Percentiles rank a stretch among this genome's conserved stretches.
phyloP scores from a whole-genome alignment of 2,329 filamentous ascomycete genomes.

The Colletotrichum cereale region DNA sequence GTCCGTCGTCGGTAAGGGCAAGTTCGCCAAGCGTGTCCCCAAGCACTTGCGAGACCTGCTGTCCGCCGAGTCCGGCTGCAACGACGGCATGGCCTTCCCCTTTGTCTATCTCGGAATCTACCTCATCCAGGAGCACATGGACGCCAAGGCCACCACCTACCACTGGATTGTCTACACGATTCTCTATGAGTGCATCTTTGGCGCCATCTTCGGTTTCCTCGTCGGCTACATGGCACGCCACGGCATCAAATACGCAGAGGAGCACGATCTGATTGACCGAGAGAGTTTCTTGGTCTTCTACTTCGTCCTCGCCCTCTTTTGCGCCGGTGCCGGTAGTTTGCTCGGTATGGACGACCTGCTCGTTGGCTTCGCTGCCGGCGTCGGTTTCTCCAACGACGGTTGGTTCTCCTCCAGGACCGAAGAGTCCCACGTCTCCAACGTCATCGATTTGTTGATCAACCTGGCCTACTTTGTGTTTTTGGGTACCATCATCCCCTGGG shows the following conservation, averaged over 20 bases:
- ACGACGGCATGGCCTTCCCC: conserved; percentile 99
- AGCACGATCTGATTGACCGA: conserved; percentile 87
- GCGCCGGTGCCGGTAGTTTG: conserved; percentile 91
- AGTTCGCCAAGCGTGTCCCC: conserved; percentile 96
- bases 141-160: conserved; percentile 77
- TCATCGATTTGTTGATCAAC: conserved; percentile 97
- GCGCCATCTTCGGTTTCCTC: conserved; percentile 86
- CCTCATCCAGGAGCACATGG: conserved; percentile 82
- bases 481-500: conserved; percentile 97
- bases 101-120: conserved; percentile 96
- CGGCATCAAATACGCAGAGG: conserved; percentile 88
- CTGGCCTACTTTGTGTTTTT: conserved; percentile 98
- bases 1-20: conserved; percentile 98
- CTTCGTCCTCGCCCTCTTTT: conserved; percentile 95
- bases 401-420: conserved; percentile 99
- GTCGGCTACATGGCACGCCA: conserved; percentile 93
- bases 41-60: conserved; percentile 96
- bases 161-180: conserved; percentile 93
- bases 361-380: conserved; percentile 93
- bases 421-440: conserved; percentile 98
- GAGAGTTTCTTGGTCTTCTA: conserved; percentile 99
- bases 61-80: conserved; percentile 97
- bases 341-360: conserved; percentile 93
- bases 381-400: conserved; percentile 99
- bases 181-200: conserved; percentile 96